These are phyloP conservation scores for Brasilioporus rufonigricans DNA, from an alignment of 768 basidiomycete genomes.

Conservation along the genomic window DNA sequence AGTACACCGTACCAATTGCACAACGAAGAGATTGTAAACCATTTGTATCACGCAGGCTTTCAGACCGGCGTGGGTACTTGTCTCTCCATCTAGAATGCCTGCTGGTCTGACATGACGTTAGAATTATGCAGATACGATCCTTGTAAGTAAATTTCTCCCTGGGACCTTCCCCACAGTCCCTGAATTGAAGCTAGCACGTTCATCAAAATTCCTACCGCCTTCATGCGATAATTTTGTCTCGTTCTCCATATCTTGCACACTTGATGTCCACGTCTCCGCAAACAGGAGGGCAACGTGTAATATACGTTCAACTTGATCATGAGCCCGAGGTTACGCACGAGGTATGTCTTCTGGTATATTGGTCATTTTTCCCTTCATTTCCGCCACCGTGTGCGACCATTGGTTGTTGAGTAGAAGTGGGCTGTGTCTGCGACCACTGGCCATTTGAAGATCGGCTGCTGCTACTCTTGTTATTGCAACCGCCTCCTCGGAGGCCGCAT, in stretches of 20 bases:
- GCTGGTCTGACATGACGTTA: constrained; percentile 31
- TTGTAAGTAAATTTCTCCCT: constrained; percentile 46
- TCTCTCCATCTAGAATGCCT: constrained; percentile 8
- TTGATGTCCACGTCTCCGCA: constrained; percentile 82
- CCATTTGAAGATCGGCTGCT: constrained; percentile 16
- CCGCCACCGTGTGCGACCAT: constrained; percentile 27
- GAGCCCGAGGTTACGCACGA: constrained; percentile 84
- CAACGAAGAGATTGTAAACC: constrained; percentile 74
- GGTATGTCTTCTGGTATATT: constrained; percentile 45
- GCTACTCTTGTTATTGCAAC: constrained; percentile 15
- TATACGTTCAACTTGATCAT: constrained; percentile 73
- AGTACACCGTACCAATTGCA: constrained; percentile 57
- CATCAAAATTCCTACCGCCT: constrained; percentile 73
- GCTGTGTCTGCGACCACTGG: constrained; percentile 16
- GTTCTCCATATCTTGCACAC: constrained; percentile 85
- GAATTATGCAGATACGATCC: constrained; percentile 82
- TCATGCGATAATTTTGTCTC: constrained; percentile 83
- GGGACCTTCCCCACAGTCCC: constrained; percentile 7
- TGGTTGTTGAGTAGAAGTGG: constrained; percentile 16
- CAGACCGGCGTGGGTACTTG: constrained; percentile 68
- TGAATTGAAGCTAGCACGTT: constrained; percentile 52
- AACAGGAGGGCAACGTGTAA: constrained; percentile 58
- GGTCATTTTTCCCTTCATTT: constrained; percentile 29
- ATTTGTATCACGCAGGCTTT: constrained; percentile 78
- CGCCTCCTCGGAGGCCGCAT: constrained; percentile 22